phyloP scores from a whole-genome alignment of 225 moss, liverwort and hornwort species.

The Pleurozium schreberi region DNA sequence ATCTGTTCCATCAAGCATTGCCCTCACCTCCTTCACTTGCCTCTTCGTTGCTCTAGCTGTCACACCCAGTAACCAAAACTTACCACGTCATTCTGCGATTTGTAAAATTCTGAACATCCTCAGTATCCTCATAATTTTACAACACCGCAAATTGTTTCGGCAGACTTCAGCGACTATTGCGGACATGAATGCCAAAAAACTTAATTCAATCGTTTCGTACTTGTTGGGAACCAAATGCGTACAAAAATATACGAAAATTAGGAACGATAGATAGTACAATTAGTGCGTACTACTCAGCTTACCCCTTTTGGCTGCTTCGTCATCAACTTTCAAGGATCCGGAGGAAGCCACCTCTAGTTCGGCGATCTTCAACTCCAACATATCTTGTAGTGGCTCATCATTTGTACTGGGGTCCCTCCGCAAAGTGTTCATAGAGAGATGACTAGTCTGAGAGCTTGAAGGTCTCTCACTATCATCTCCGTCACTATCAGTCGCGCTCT shows the following conservation, averaged over 20 bases:
- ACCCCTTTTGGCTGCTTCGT: conserved; percentile 78
- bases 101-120: background rate
- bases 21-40: conserved; percentile 72
- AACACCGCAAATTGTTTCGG: background rate
- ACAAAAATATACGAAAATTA: background rate
- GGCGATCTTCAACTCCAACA: conserved; percentile 81
- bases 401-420: conserved; percentile 36
- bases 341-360: conserved; percentile 69
- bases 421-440: conserved; percentile 32
- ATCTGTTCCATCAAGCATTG: conserved; percentile 76
- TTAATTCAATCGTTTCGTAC: background rate
- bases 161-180: background rate
- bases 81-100: background rate
- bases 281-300: background rate
- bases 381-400: conserved; percentile 82
- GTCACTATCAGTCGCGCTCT: conserved; percentile 77
- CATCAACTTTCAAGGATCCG: conserved; percentile 55
- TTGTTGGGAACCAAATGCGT: background rate
- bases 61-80: conserved; percentile 2
- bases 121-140: background rate
- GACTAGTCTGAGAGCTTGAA: conserved; percentile 57
- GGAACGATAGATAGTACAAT: background rate
- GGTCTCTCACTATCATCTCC: conserved; percentile 71
- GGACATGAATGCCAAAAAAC: background rate
- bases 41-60: conserved; percentile 74